Evolutionary conservation across 2,329 filamentous ascomycete species (phyloP), one percentile per base, ranked within the genome.

Genomic region (Botryotinia globosa): DNA sequence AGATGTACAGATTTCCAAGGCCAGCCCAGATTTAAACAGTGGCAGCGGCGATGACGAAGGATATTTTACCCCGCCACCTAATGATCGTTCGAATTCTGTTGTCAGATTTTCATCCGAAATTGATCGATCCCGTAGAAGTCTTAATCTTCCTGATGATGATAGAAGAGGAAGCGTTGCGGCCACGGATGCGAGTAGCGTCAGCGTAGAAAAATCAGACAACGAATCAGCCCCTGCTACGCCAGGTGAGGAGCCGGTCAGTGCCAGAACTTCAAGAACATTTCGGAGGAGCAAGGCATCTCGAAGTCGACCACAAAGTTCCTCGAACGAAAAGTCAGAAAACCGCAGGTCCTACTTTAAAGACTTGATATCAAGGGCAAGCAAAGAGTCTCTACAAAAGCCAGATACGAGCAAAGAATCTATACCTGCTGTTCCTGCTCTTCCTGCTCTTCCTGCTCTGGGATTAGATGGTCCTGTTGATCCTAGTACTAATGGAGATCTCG

Each of bases 281-380:
- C 86, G 87, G 8, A 85, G 84, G 64, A 88, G 90, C 75, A 80
- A 83, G 81, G 76, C 82, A 76, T 81, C 80, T 65, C 85, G 85
- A 76, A 89, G 88, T 75, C 85, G 89, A 20, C 87, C 89, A 7
- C 82, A 82, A 29, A 90, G 89, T 77, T 87, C 90, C 76, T 85
- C 84, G 1, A 87, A 88, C 42, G 89, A 90, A 75, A 84, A 84
- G 1, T 87, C 87, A 39, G 89, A 90, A 75, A 84, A 84, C 25
- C 84, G 89, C 6, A 85, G 89, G 72, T 89, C 87, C 77, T 56
- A 68, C 34, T 88, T 90, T 79, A 85, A 85, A 25, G 85, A 87
- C 18, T 66, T 80, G 20, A 77, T 72, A 72, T 64, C 77, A 67
- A 78, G 77, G 74, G 72, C 76, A 32, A 80, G 79, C 58, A 80